Conservation (phyloP, 345 rosid genomes). For the Cardamine occulta region DNA sequence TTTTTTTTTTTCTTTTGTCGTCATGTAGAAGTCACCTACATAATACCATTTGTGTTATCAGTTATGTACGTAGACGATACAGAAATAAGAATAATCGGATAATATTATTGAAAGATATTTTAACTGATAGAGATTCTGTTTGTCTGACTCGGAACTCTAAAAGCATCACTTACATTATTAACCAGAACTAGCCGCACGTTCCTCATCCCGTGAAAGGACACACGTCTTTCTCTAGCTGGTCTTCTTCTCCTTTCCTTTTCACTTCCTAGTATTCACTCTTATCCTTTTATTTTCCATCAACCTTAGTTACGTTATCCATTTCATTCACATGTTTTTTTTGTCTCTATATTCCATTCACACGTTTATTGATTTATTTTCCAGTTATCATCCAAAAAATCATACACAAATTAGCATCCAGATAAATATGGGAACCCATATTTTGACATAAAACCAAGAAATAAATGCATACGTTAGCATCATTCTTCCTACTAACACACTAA, state of each 20-base stretch:
- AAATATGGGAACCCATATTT: background rate
- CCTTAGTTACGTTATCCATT: background rate
- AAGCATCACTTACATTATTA: background rate
- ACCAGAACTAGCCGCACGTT: slow-evolving; percentile 38
- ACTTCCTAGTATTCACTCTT: slow-evolving; percentile 28
- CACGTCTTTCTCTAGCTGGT: background rate
- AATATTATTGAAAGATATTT: background rate
- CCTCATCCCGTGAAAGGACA: slow-evolving; percentile 34
- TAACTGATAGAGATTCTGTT: slow-evolving; percentile 11
- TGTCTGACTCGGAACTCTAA: slow-evolving; percentile 23
- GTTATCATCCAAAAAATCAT: background rate
- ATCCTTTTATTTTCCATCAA: slow-evolving; percentile 15
- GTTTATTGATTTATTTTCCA: background rate
- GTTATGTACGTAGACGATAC: no score
- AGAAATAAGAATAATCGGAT: background rate
- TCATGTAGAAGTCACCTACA: no score
- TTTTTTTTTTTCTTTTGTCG: no score
- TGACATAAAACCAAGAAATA: background rate
- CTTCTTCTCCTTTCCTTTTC: slow-evolving; percentile 21
- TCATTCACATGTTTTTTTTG: background rate
- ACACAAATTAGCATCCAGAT: background rate
- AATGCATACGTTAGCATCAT: background rate
- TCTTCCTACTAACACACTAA: no score
- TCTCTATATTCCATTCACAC: background rate
- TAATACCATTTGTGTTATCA: background rate